phyloP scores from a whole-genome alignment of 805 yeast species.

The Metschnikowia cerradonensis region DNA sequence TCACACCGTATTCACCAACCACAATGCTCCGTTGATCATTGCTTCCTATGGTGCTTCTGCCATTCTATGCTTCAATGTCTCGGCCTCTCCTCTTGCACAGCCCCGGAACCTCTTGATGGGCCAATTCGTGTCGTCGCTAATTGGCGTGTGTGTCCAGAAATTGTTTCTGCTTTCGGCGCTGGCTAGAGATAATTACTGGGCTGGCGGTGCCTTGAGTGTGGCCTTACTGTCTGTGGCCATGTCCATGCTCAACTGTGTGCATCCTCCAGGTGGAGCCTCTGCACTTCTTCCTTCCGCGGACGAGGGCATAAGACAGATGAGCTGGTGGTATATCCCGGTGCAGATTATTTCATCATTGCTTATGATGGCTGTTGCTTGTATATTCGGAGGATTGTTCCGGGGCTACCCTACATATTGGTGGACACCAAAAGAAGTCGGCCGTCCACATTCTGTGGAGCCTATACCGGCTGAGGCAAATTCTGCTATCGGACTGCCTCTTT shows the following conservation, averaged over 20 bases:
- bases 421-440: constrained; percentile 30
- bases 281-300: constrained; percentile 56
- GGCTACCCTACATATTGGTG: constrained; percentile 61
- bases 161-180: constrained; percentile 43
- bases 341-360: constrained; percentile 49
- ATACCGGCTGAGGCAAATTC: neutral
- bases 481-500: neutral
- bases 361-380: constrained; percentile 46
- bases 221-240: constrained; percentile 50
- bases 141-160: constrained; percentile 54
- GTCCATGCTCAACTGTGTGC: constrained; percentile 53
- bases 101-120: constrained; percentile 59
- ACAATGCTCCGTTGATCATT: constrained; percentile 45
- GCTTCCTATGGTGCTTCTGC: constrained; percentile 64
- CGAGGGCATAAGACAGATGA: constrained; percentile 40
- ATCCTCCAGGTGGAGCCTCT: constrained; percentile 73
- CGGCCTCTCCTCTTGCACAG: constrained; percentile 58
- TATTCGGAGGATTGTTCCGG: constrained; percentile 51
- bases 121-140: constrained; percentile 47
- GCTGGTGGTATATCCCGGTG: constrained; percentile 64
- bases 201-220: constrained; percentile 56
- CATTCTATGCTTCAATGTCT: constrained; percentile 52
- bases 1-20: constrained; percentile 35
- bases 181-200: constrained; percentile 49
- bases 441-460: neutral